Percentiles rank a stretch among this genome's conserved stretches.
Evolutionary conservation across 106 monocot genomes (phyloP).

Genomic region (Alisma plantagoaquatica): DNA sequence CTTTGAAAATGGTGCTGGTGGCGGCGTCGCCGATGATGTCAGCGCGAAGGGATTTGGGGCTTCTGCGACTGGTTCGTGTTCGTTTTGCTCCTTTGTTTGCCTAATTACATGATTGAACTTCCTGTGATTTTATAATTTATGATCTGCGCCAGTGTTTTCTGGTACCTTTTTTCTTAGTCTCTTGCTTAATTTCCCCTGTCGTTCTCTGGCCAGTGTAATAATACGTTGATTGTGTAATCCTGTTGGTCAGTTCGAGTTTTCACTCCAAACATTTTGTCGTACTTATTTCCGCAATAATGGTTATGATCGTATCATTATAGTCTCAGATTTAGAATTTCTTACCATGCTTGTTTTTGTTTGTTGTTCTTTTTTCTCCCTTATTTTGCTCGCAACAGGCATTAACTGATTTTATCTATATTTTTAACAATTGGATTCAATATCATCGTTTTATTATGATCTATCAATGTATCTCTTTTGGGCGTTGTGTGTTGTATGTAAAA

Average conservation of each 20-base stretch:
- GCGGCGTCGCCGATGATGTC: conserved; percentile 12
- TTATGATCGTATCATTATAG: too few relatives aligned
- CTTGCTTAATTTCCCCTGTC: not conserved
- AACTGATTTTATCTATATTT: not conserved
- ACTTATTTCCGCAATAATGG: too few relatives aligned
- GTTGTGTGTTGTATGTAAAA: not conserved
- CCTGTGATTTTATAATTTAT: not conserved
- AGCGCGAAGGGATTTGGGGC: conserved; percentile 2
- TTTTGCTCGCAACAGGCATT: too few relatives aligned
- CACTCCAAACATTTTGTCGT: too few relatives aligned
- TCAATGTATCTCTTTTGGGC: not conserved
- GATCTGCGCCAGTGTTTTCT: not conserved
- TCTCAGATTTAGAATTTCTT: too few relatives aligned
- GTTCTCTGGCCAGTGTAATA: too few relatives aligned
- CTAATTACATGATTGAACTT: not conserved
- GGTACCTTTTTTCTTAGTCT: not conserved
- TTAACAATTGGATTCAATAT: not conserved
- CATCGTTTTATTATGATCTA: not conserved
- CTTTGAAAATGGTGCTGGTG: conserved; percentile 39
- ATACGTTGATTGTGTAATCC: too few relatives aligned
- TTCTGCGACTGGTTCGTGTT: not conserved
- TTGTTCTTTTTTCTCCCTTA: too few relatives aligned
- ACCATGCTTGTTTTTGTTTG: too few relatives aligned
- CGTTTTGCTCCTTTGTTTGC: not conserved
- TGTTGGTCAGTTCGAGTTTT: too few relatives aligned